Conservation (phyloP, 2,329 filamentous ascomycete genomes). For the Ambrosiella cleistominuta region DNA sequence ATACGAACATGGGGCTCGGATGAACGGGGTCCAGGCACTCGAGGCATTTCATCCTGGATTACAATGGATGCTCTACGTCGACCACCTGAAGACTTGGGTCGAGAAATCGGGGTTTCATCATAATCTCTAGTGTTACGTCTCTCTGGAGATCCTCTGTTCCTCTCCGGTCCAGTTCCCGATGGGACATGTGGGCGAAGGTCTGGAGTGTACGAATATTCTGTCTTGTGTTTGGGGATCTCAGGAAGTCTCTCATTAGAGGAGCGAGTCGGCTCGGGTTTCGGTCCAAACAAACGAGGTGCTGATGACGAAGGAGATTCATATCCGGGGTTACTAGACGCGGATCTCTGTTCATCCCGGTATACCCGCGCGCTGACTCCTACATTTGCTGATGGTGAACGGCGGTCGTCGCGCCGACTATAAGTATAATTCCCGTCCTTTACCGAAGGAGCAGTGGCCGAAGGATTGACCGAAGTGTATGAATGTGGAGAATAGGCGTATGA, state of each 20-base stretch:
- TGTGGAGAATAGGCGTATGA: slow-evolving; percentile 5
- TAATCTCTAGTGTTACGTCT: background rate
- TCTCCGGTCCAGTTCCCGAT: background rate
- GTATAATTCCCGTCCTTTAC: slow-evolving; percentile 6
- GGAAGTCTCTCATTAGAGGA: slow-evolving; percentile 1
- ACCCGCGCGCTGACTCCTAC: background rate
- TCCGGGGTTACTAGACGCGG: slow-evolving; percentile 8
- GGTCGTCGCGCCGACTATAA: slow-evolving; percentile 1
- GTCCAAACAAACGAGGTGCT: slow-evolving; percentile 9
- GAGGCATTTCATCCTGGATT: slow-evolving; percentile 7
- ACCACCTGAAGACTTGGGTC: slow-evolving; percentile 9
- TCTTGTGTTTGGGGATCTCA: slow-evolving; percentile 4
- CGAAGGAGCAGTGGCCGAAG: background rate
- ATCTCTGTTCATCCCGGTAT: slow-evolving; percentile 7
- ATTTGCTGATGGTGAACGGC: slow-evolving; percentile 7
- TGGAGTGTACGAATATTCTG: slow-evolving; percentile 1
- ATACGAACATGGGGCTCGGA: slow-evolving; percentile 5
- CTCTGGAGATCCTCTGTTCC: slow-evolving; percentile 6
- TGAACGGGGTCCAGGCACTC: slow-evolving; percentile 6
- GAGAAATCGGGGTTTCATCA: background rate
- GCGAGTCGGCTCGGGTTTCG: slow-evolving; percentile 10
- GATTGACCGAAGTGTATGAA: slow-evolving; percentile 1
- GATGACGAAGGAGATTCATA: slow-evolving; percentile 5
- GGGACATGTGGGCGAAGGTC: slow-evolving; percentile 3
- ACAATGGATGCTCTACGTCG: slow-evolving; percentile 5